phyloP scores from a whole-genome alignment of 2,329 filamentous ascomycete species.

The Calonectria henricotiae region DNA sequence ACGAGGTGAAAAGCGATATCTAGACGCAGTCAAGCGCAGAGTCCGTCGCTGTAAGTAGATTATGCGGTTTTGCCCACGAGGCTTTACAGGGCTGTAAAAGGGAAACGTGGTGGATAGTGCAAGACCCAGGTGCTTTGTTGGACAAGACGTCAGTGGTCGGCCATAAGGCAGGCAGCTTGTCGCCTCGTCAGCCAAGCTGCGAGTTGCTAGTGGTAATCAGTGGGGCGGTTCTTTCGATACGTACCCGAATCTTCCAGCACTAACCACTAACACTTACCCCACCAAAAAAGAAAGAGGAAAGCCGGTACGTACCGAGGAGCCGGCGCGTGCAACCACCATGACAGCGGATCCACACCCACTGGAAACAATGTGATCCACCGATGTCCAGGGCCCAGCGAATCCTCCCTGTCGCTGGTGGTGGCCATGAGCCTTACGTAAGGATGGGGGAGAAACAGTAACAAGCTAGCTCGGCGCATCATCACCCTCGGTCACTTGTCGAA shows the following conservation, averaged over 20 bases:
- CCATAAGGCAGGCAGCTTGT: conserved; percentile 50
- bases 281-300: background rate
- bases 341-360: conserved; percentile 46
- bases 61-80: background rate
- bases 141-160: conserved; percentile 31
- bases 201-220: conserved; percentile 39
- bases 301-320: conserved; percentile 19
- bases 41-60: background rate
- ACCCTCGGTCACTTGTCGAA: conserved; percentile 41
- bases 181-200: conserved; percentile 53
- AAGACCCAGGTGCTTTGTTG: conserved; percentile 23
- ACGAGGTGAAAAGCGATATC: background rate
- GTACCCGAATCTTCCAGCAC: conserved; percentile 35
- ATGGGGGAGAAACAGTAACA: conserved; percentile 41
- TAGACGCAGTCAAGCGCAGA: conserved; percentile 17
- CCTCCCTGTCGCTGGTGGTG: conserved; percentile 9
- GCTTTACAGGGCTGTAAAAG: background rate
- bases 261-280: background rate
- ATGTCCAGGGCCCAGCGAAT: conserved; percentile 39
- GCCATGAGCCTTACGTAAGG: conserved; percentile 50
- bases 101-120: conserved; percentile 25
- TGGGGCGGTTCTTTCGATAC: conserved; percentile 30
- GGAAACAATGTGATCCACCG: conserved; percentile 53
- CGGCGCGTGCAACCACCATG: conserved; percentile 31
- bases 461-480: conserved; percentile 41